Evolutionary conservation across 352 stramenopile species (phyloP).

Genomic region (Globisporangium middletonii): DNA sequence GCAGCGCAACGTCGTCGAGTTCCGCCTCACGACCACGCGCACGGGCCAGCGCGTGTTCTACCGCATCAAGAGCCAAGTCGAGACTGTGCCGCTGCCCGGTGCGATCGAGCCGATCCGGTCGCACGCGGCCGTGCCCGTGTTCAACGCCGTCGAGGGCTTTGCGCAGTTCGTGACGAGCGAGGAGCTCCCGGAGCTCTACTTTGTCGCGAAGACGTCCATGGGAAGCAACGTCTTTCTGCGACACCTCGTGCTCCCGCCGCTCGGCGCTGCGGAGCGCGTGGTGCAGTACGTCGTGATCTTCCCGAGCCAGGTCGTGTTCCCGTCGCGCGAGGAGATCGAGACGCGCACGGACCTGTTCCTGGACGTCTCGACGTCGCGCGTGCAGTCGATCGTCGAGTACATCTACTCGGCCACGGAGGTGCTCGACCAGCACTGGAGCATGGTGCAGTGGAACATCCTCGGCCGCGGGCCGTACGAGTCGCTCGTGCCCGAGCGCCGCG

Average conservation of each 20-base stretch:
- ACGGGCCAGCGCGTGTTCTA: constrained; percentile 65
- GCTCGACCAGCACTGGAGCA: constrained; percentile 77
- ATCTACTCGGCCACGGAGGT: constrained; percentile 82
- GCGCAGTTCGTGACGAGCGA: constrained; percentile 79
- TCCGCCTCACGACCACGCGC: constrained; percentile 51
- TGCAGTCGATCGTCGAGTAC: constrained; percentile 71
- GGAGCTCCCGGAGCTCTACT: constrained; percentile 79
- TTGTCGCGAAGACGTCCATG: constrained; percentile 81
- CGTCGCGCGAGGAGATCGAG: constrained; percentile 73
- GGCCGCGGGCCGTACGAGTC: constrained; percentile 74
- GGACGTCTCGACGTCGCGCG: constrained; percentile 60
- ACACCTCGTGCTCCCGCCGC: constrained; percentile 58
- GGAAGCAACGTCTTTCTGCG: constrained; percentile 53
- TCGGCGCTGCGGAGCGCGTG: constrained; percentile 58
- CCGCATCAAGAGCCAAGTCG: constrained; percentile 49
- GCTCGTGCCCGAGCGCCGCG: constrained; percentile 43
- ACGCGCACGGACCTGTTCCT: constrained; percentile 69
- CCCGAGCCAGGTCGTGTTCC: constrained; percentile 70
- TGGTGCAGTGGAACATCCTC: constrained; percentile 86
- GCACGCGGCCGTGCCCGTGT: constrained; percentile 53
- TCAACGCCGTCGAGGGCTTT: constrained; percentile 62
- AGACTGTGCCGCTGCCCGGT: constrained; percentile 37
- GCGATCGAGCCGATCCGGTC: constrained; percentile 46
- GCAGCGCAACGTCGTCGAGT: constrained; percentile 47
- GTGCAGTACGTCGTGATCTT: constrained; percentile 75